These are phyloP conservation scores for Aspergillus calidoustus DNA, from an alignment of 2,329 filamentous ascomycete species.

Conservation along the genomic window DNA sequence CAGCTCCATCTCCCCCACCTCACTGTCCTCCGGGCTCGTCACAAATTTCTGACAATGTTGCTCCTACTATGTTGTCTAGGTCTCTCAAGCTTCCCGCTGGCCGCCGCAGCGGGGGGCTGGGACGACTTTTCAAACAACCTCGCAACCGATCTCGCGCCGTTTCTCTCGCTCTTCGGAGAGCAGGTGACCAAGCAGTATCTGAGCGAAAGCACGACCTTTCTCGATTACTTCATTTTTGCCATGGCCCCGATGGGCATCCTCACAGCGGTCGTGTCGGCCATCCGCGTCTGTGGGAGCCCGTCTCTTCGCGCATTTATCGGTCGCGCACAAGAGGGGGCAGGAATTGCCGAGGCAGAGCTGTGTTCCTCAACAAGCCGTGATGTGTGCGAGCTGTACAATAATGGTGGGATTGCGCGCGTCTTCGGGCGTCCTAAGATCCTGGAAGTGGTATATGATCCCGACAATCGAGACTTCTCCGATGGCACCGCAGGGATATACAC, in stretches of 20 bases:
- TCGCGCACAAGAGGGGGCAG: slow-evolving; percentile 38
- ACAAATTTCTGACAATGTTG: too few species aligned
- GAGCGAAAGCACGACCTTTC: slow-evolving; percentile 36
- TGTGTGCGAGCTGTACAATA: slow-evolving; percentile 46
- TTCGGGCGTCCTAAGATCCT: slow-evolving; percentile 22
- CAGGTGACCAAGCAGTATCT: slow-evolving; percentile 47
- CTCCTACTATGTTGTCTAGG: too few species aligned
- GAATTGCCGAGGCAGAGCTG: slow-evolving; percentile 38
- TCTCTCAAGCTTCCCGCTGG: too few species aligned
- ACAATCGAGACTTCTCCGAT: not conserved
- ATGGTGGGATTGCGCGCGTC: slow-evolving; percentile 28
- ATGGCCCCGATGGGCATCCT: slow-evolving; percentile 46
- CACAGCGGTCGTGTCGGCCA: slow-evolving; percentile 42
- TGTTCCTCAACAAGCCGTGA: slow-evolving; percentile 47
- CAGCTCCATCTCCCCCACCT: too few species aligned
- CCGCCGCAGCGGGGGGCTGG: slow-evolving; percentile 1
- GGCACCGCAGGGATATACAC: slow-evolving; percentile 13
- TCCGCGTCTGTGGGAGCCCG: slow-evolving; percentile 39
- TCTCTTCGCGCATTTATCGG: slow-evolving; percentile 45
- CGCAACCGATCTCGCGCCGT: slow-evolving; percentile 20
- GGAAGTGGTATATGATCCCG: slow-evolving; percentile 31
- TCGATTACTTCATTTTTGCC: slow-evolving; percentile 45
- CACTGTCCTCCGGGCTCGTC: too few species aligned
- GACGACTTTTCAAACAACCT: slow-evolving; percentile 24
- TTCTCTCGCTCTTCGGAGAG: slow-evolving; percentile 42